Evolutionary conservation across 208 protist species (phyloP), one percentile per base, ranked within the genome.

Genomic region (Crithidia brevicula): DNA sequence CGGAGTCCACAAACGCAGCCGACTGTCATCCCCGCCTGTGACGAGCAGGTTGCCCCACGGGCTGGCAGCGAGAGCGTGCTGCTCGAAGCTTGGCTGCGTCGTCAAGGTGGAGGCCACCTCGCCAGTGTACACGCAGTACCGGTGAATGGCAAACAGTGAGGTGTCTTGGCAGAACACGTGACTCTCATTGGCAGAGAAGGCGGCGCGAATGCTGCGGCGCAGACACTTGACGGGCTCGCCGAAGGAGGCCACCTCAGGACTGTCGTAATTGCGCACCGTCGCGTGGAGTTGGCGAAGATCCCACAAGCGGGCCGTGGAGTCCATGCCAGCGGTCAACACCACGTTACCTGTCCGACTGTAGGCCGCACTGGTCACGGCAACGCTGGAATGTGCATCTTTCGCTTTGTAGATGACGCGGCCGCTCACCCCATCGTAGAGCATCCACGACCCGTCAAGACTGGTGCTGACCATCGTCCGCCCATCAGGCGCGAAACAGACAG

Each of bases 261-360:
- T 68, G 18, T 75, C 43, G 74, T 72, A 65, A 27, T 66, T 69
- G 52, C 70, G 43, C 59, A n/a, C 25, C 25, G 58, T 64, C n/a
- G 43, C 47, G 22, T 69, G 51, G 13, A 74, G 57, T 15, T 54
- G 52, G n/a, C 92, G 82, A 49, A 94, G 73, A 64, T 96, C 92
- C 86, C 89, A 96, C 52, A 96, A 66, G 13, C 89, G 72, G 8
- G 88, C 86, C 15, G 76, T 81, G 8, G 86, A 88, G 68, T 96
- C 92, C 84, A 93, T 95, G 33, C 92, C 92, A 27, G 80, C 79
- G 18, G 89, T 95, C 50, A 96, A 76, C 40, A 94, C 54, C 18
- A 92, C 56, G 50, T 94, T 89, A 31, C 89, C 89, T 8, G 80
- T 92, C 25, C 87, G 83, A 74, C 88, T 94, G 74, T 91, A 96